Base-by-base conservation (phyloP, 257 asterid species). In the Haberlea rhodopensis region DNA sequence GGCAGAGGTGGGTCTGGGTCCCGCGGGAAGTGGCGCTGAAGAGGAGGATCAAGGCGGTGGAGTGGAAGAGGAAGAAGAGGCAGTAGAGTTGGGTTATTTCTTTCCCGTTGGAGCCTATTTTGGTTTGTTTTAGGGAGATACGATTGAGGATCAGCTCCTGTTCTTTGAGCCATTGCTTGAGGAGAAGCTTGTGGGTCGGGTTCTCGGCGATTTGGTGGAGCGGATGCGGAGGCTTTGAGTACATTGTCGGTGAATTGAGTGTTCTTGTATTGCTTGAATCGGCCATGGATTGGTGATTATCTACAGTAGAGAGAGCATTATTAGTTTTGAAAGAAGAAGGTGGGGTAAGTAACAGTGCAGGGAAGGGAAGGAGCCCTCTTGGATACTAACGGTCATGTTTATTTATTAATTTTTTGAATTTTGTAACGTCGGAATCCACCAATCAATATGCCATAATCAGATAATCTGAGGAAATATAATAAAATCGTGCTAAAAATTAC, bases 41-140 rank as follows among this genome's bases (percentile, higher is more conserved):
- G 78, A 91, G 95, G 77, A 91, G 83, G 74, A 89, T 75, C 59
- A 91, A 87, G 16, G 92, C 69, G 65, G 78, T 79, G 69, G 98
- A 83, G 66, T 91, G 98, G 86, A 89, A 89, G 68, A 91, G 84
- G 85, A 91, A 91, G 85, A n/a, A n/a, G n/a, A n/a, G n/a, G n/a
- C n/a, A n/a, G n/a, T n/a, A n/a, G n/a, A n/a, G n/a, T n/a, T n/a
- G 92, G 0, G 95, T 85, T 83, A 91, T 81, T 21, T 91, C 85
- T 3, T 79, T 81, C 0, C 95, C 78, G 57, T 81, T 78, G 0
- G 89, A 73, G 29, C 89, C 96, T 71, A 89, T 77, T 53, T 85
- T 96, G 43, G 81, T 85, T 63, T 85, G 96, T 51, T 89, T 89
- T 62, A 84, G 87, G 53, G 95, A 70, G 79, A 84, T n/a, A n/a